A percentile compares a stretch with the other conserved stretches of the same genome.
Conservation (phyloP, 1,139 yeast species). For the Debaryomyces subglobosus region DNA sequence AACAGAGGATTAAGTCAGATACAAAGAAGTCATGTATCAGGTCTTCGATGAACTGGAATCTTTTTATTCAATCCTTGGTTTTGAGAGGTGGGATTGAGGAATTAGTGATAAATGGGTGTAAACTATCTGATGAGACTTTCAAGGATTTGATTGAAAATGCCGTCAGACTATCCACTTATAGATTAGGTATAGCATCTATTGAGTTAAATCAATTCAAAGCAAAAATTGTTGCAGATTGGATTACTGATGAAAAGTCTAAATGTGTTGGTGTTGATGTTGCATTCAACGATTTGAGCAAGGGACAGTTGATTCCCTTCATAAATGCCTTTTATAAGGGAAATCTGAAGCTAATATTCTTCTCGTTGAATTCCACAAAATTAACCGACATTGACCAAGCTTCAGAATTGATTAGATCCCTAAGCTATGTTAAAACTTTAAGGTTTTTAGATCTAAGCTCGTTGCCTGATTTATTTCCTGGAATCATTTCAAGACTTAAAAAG, state of each 20-base stretch:
- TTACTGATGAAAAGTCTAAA: slow-evolving; percentile 50
- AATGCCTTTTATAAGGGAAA: slow-evolving; percentile 42
- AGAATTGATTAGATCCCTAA: slow-evolving; percentile 52
- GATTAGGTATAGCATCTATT: slow-evolving; percentile 78
- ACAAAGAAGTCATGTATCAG: slow-evolving; percentile 50
- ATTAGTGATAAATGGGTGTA: slow-evolving; percentile 79
- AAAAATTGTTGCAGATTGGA: slow-evolving; percentile 62
- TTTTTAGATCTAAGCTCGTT: slow-evolving; percentile 79
- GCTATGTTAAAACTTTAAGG: slow-evolving; percentile 58
- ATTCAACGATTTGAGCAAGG: slow-evolving; percentile 69
- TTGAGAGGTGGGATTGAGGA: slow-evolving; percentile 79
- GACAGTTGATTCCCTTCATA: slow-evolving; percentile 55
- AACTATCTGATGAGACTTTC: slow-evolving; percentile 57
- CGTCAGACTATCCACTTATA: slow-evolving; percentile 55
- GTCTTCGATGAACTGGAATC: slow-evolving; percentile 74
- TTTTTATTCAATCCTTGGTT: slow-evolving; percentile 61
- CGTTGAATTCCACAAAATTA: slow-evolving; percentile 71
- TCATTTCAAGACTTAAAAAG: slow-evolving; percentile 62
- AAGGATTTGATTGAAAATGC: slow-evolving; percentile 55
- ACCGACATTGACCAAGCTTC: slow-evolving; percentile 56
- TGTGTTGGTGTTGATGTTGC: slow-evolving; percentile 87
- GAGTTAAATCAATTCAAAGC: slow-evolving; percentile 63
- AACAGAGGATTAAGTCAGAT: slow-evolving; percentile 64
- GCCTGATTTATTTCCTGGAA: slow-evolving; percentile 72
- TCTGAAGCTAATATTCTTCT: slow-evolving; percentile 57